Percentiles rank a stretch among this genome's conserved stretches.
Conservation (phyloP, 768 basidiomycete species). For the Phaeolepiota aurea region DNA sequence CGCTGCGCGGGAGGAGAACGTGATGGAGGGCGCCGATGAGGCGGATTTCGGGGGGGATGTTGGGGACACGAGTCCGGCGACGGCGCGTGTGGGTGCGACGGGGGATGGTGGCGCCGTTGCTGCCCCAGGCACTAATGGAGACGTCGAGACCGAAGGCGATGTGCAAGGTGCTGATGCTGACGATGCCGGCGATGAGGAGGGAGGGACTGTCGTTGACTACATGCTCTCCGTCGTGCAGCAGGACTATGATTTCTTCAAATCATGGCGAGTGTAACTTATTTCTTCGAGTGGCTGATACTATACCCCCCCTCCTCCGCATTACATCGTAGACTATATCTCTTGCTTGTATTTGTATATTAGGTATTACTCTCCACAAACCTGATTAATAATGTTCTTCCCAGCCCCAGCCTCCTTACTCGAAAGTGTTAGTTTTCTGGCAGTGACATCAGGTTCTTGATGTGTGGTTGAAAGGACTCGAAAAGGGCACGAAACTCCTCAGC, state of each 20-base stretch:
- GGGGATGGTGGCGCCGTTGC: not conserved
- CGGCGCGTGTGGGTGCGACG: conserved; percentile 6
- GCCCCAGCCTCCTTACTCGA: too few relatives aligned
- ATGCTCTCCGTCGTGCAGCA: conserved; percentile 63
- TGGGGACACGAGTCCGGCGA: conserved; percentile 4
- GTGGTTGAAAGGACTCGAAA: too few relatives aligned
- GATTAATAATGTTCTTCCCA: too few relatives aligned
- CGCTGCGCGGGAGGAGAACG: conserved; percentile 67
- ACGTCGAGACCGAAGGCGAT: too few relatives aligned
- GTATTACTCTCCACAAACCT: too few relatives aligned
- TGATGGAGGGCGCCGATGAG: conserved; percentile 70
- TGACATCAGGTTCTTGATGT: too few relatives aligned
- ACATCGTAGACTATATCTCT: not conserved
- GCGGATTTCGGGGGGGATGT: conserved; percentile 63
- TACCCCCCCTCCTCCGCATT: not conserved
- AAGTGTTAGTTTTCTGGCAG: too few relatives aligned
- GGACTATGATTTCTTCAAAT: conserved; percentile 65
- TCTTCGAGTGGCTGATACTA: conserved; percentile 2
- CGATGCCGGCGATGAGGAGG: conserved; percentile 22
- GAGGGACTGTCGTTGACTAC: conserved; percentile 75
- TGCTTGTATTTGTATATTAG: too few relatives aligned
- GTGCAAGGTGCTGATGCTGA: conserved; percentile 10
- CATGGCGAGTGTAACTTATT: conserved; percentile 49
- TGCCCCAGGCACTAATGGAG: conserved; percentile 7
- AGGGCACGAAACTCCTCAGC: too few relatives aligned